Percentiles rank a stretch among this genome's conserved stretches.
Conservation (phyloP, 176 grass and related monocot genomes). For the Rhipidocladum racemiflorum region DNA sequence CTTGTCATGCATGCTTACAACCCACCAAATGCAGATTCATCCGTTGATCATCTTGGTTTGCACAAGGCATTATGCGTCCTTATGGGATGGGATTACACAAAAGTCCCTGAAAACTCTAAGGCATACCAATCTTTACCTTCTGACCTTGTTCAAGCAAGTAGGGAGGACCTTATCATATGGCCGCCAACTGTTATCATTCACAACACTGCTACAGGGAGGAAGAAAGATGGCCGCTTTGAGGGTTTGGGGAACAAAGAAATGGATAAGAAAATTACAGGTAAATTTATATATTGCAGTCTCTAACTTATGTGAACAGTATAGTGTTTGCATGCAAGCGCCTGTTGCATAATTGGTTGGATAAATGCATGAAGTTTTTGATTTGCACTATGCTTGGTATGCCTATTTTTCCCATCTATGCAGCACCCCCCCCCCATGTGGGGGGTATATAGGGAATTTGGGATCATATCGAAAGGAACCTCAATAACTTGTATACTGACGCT, state of each 20-base stretch:
- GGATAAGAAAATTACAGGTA: slow-evolving; percentile 98
- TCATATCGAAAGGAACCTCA: background rate
- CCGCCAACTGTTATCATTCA: slow-evolving; percentile 86
- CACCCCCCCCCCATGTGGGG: background rate
- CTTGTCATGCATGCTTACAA: slow-evolving; percentile 87
- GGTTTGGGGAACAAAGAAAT: slow-evolving; percentile 97
- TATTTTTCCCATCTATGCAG: background rate
- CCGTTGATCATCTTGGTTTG: slow-evolving; percentile 85
- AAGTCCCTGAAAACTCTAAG: slow-evolving; percentile 87
- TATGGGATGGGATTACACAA: slow-evolving; percentile 94
- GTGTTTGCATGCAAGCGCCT: slow-evolving; percentile 11
- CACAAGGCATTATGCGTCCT: slow-evolving; percentile 97
- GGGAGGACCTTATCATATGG: slow-evolving; percentile 95
- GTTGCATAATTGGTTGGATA: slow-evolving; percentile 20
- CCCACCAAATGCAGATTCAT: slow-evolving; percentile 64
- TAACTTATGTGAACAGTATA: slow-evolving; percentile 21
- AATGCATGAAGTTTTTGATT: background rate
- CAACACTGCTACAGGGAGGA: slow-evolving; percentile 82
- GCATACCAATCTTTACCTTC: slow-evolving; percentile 78
- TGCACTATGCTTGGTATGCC: background rate
- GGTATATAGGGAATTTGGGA: background rate
- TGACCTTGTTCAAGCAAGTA: slow-evolving; percentile 77
- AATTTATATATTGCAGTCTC: slow-evolving; percentile 29
- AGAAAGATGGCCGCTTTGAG: slow-evolving; percentile 83
- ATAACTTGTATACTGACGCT: background rate